Evolutionary conservation across 768 basidiomycete genomes (phyloP), one percentile per base, ranked within the genome.

Genomic region (Mycena kentingensis): DNA sequence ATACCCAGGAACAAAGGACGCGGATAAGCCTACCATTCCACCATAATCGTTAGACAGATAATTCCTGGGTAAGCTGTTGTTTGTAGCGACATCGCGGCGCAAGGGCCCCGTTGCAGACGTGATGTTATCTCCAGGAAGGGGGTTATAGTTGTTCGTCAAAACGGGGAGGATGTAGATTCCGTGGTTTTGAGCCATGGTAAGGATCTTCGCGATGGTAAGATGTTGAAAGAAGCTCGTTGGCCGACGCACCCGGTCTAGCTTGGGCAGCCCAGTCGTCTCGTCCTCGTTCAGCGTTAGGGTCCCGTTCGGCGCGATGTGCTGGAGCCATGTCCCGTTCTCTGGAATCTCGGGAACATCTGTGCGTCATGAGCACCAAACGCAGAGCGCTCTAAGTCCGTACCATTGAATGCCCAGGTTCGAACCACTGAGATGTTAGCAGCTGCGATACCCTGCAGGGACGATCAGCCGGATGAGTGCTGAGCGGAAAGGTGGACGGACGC

Each of bases 321-420:
- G 84, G 67, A 88, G 81, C 82, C 81, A 88, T 18, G 80, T 81
- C 1, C 84, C 82, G 48, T 80, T 77, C 29, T 42, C 27, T 19
- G 51, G 57, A 36, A 59, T 55, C 16, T 42, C 41, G 21, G 57
- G 18, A 42, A 58, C 57, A n/a, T 58, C 57, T 58, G 34, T 6
- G 5, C 2, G 24, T 13, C 10, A n/a, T 35, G 37, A 19, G 8
- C 38, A 46, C 27, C 10, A 49, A 36, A 46, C 46, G 22, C 22
- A 42, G 41, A 26, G 22, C n/a, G n/a, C n/a, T n/a, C n/a, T n/a
- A n/a, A n/a, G 21, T 5, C 5, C 63, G 31, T 34, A 79, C 85
- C 87, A 67, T 88, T 87, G 66, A 88, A 88, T 16, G 78, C 87
- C 87, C 87, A 89, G 3, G 81, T 72, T 35, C 86, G 75, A 25